These are phyloP conservation scores for Phlebiopsis flavidoalba DNA, from an alignment of 768 basidiomycete genomes.

Conservation along the genomic window DNA sequence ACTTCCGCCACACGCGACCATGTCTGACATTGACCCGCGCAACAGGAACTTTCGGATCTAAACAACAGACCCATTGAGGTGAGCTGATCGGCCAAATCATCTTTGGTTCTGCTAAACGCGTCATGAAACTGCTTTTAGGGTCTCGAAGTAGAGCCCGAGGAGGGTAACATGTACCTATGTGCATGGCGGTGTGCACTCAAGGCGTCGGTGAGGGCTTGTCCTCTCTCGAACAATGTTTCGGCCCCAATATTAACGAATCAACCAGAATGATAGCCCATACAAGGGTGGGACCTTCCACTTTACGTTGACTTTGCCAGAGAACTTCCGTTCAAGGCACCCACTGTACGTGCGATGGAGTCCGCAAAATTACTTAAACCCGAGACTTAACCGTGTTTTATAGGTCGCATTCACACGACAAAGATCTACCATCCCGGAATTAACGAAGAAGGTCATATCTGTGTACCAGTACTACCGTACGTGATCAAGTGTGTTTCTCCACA, in stretches of 20 bases:
- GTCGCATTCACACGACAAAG: slow-evolving; percentile 78
- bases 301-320: slow-evolving; percentile 64
- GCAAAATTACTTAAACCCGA: background rate
- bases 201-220: slow-evolving; percentile 45
- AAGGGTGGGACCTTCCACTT: slow-evolving; percentile 78
- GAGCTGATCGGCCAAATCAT: background rate
- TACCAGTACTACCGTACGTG: slow-evolving; percentile 77
- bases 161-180: slow-evolving; percentile 67
- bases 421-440: slow-evolving; percentile 91
- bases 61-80: slow-evolving; percentile 62
- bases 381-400: slow-evolving; percentile 29
- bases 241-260: slow-evolving; percentile 18
- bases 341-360: slow-evolving; percentile 34
- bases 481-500: slow-evolving; percentile 52
- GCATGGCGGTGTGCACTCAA: slow-evolving; percentile 81
- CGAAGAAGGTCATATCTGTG: slow-evolving; percentile 82
- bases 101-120: background rate
- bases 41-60: slow-evolving; percentile 65
- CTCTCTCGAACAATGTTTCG: background rate
- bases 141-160: slow-evolving; percentile 53
- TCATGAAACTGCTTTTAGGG: slow-evolving; percentile 39
- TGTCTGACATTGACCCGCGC: background rate
- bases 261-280: slow-evolving; percentile 75
- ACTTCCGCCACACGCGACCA: background rate
- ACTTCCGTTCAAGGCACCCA: slow-evolving; percentile 84